Evolutionary conservation across 257 asterid genomes (phyloP).

Genomic region (Paraleonurus japonicus): DNA sequence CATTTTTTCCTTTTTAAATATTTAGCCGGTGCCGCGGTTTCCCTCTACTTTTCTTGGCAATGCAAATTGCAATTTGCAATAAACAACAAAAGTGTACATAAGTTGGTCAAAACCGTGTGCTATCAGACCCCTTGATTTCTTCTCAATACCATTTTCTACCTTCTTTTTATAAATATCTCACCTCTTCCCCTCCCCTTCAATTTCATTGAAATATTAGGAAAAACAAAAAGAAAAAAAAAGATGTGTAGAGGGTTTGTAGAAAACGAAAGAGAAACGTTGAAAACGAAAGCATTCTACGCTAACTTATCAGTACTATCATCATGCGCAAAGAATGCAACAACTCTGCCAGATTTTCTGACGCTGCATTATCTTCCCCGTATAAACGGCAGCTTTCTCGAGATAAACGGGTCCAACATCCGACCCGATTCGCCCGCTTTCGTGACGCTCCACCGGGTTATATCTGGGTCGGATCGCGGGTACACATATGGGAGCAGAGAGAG

Average conservation of each 20-base stretch:
- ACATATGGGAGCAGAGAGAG: constrained; percentile 56
- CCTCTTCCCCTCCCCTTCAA: neutral
- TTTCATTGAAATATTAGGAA: too few relatives aligned
- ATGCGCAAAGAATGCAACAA: neutral
- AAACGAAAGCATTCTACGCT: constrained; percentile 52
- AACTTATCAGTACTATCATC: constrained; percentile 40
- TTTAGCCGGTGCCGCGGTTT: too few relatives aligned
- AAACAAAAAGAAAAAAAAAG: neutral
- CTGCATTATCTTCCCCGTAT: constrained; percentile 70
- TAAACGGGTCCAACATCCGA: constrained; percentile 51
- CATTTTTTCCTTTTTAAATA: too few relatives aligned
- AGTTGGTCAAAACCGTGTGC: constrained; percentile 26
- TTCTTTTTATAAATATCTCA: neutral
- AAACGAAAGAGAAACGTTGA: constrained; percentile 44
- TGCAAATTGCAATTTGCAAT: neutral
- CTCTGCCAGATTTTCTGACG: constrained; percentile 46
- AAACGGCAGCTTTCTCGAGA: constrained; percentile 48
- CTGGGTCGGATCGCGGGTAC: constrained; percentile 12
- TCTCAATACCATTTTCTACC: constrained; percentile 5
- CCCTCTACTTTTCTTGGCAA: too few relatives aligned
- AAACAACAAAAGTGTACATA: neutral
- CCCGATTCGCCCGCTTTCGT: constrained; percentile 59
- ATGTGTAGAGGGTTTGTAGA: constrained; percentile 71
- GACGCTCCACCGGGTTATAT: constrained; percentile 57
- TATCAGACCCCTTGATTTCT: constrained; percentile 23